phyloP scores from a whole-genome alignment of 345 rosid genomes.

The Lumnitzera racemosa region DNA sequence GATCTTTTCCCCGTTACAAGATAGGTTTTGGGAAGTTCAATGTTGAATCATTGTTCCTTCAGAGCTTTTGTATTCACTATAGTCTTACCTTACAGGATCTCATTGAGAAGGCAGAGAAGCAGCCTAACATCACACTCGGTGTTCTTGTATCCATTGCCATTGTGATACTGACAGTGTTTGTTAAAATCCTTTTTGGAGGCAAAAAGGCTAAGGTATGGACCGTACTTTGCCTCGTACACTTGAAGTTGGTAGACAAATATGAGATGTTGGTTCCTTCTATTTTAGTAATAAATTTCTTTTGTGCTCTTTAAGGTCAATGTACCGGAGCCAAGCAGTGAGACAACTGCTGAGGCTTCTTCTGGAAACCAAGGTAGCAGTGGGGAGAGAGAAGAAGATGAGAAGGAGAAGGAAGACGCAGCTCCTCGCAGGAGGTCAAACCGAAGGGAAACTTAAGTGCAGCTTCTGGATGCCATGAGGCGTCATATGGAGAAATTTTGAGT shows the following conservation, averaged over 20 bases:
- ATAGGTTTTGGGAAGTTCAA: neutral
- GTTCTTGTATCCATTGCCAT: slow-evolving; percentile 24
- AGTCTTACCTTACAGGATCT: slow-evolving; percentile 23
- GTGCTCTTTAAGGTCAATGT: slow-evolving; percentile 16
- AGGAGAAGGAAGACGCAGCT: slow-evolving; percentile 8
- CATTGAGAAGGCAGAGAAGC: slow-evolving; percentile 45
- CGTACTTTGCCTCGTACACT: neutral
- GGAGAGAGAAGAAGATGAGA: slow-evolving; percentile 7
- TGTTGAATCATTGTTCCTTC: neutral
- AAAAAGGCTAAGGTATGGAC: slow-evolving; percentile 23
- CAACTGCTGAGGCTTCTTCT: slow-evolving; percentile 7
- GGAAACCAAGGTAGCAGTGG: slow-evolving; percentile 5
- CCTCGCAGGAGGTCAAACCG: slow-evolving; percentile 14
- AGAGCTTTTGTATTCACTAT: neutral
- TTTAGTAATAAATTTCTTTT: neutral
- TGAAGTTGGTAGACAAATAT: neutral
- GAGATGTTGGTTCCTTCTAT: neutral
- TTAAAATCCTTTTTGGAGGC: slow-evolving; percentile 28
- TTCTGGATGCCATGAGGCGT: no score
- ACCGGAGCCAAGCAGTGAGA: slow-evolving; percentile 9
- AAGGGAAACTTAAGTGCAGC: slow-evolving; percentile 14
- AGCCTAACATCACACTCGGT: slow-evolving; percentile 39
- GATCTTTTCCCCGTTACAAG: neutral
- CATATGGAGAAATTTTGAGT: no score
- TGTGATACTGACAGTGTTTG: slow-evolving; percentile 19